phyloP scores from a whole-genome alignment of 345 rosid species.

The Laguncularia racemosa region DNA sequence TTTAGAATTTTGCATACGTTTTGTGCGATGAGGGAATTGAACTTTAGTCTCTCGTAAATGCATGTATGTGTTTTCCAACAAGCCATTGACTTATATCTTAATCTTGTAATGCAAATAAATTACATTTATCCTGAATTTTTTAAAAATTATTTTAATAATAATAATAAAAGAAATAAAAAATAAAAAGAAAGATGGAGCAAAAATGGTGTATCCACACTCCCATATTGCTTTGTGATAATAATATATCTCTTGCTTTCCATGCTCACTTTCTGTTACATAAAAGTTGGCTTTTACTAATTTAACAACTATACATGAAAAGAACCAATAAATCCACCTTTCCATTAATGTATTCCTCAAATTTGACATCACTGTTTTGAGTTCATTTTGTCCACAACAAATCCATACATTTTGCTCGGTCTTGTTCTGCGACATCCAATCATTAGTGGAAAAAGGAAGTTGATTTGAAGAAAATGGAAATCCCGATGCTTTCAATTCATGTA shows the following conservation, averaged over 20 bases:
- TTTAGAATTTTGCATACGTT: no score
- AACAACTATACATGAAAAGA: conserved; percentile 55
- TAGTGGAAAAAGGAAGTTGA: conserved; percentile 18
- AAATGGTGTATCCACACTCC: no score
- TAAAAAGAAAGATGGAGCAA: no score
- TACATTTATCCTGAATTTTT: no score
- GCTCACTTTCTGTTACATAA: conserved; percentile 71
- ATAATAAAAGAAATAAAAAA: no score
- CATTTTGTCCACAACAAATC: conserved; percentile 8
- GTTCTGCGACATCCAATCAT: conserved; percentile 14
- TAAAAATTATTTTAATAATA: no score
- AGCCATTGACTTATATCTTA: no score
- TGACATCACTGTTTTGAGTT: conserved; percentile 15
- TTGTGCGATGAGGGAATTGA: no score
- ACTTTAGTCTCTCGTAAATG: no score
- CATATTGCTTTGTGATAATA: conserved; percentile 68
- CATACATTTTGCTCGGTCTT: conserved; percentile 9
- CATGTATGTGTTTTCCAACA: no score
- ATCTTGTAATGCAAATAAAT: no score
- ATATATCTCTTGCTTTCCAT: conserved; percentile 45
- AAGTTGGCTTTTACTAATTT: conserved; percentile 64
- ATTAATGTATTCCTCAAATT: conserved; percentile 38
- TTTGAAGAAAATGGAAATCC: conserved; percentile 38
- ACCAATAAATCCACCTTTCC: conserved; percentile 74
- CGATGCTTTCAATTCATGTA: conserved; percentile 48